These are phyloP conservation scores for Lipomyces kockii DNA, from an alignment of 805 yeast species.

Conservation along the genomic window DNA sequence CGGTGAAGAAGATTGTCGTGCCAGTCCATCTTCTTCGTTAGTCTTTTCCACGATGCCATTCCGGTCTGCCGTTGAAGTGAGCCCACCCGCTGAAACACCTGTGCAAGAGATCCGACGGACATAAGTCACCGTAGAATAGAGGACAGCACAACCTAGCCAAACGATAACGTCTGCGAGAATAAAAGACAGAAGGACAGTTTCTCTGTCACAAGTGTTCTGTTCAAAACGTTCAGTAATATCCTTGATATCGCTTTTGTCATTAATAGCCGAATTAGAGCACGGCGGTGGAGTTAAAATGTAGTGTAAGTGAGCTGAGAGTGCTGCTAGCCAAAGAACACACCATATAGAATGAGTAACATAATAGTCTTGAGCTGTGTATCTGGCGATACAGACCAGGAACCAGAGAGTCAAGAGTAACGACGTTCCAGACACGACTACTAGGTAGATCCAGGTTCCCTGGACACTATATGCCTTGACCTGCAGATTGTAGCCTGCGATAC, in stretches of 20 bases:
- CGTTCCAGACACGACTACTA: background rate
- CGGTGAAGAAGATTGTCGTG: background rate
- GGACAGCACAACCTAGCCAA: slow-evolving; percentile 4
- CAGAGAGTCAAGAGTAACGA: slow-evolving; percentile 6
- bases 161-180: slow-evolving; percentile 9
- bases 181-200: slow-evolving; percentile 6
- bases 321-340: slow-evolving; percentile 10
- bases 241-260: background rate
- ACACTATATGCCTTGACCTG: background rate
- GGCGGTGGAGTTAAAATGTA: slow-evolving; percentile 1
- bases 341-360: slow-evolving; percentile 1
- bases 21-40: background rate
- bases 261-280: background rate
- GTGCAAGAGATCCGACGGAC: background rate
- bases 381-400: background rate
- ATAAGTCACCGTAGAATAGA: background rate
- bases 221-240: slow-evolving; percentile 1
- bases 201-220: background rate
- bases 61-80: background rate
- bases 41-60: background rate
- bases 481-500: slow-evolving; percentile 9
- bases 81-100: background rate
- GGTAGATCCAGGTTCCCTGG: slow-evolving; percentile 11
- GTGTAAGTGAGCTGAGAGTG: slow-evolving; percentile 1
- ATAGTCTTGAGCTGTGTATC: slow-evolving; percentile 1